phyloP scores from a whole-genome alignment of 2,329 filamentous ascomycete genomes.

The Xylaria sp. region DNA sequence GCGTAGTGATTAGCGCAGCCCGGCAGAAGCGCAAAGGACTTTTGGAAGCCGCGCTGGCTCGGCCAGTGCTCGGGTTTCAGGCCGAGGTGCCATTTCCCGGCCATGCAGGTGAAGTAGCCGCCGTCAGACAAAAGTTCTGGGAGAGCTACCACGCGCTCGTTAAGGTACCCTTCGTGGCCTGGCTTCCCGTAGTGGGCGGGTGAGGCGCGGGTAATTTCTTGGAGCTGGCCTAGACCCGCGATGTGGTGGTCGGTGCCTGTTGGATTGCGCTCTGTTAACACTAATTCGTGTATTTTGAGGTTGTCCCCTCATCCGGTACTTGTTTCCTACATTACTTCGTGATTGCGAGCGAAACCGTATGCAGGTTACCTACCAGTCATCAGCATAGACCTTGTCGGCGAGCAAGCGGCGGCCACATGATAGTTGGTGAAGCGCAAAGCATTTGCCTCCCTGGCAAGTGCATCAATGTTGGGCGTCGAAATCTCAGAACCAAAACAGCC shows the following conservation, averaged over 20 bases:
- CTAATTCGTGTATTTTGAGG: not conserved
- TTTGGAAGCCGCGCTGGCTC: conserved; percentile 58
- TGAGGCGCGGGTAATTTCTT: conserved; percentile 18
- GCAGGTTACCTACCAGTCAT: conserved; percentile 18
- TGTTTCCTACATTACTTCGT: not conserved
- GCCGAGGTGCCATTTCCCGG: conserved; percentile 37
- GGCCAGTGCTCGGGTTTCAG: conserved; percentile 53
- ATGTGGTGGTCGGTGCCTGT: conserved; percentile 26
- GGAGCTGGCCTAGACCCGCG: conserved; percentile 23
- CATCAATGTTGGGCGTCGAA: conserved; percentile 24
- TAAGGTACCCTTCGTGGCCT: conserved; percentile 41
- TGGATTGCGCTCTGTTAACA: not conserved
- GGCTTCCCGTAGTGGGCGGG: conserved; percentile 19
- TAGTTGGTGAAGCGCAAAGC: conserved; percentile 22
- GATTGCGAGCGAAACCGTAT: not conserved
- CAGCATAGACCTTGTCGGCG: conserved; percentile 23
- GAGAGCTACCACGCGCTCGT: conserved; percentile 28
- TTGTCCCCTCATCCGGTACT: not conserved
- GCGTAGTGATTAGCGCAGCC: conserved; percentile 55
- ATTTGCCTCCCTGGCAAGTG: conserved; percentile 15
- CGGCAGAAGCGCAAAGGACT: conserved; percentile 59
- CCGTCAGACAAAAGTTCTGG: conserved; percentile 36
- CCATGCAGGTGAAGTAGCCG: conserved; percentile 23
- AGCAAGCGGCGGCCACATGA: conserved; percentile 24
- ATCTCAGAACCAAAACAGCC: conserved; percentile 26